Base-by-base conservation (phyloP, 2,329 filamentous ascomycete genomes). In the Arthrobotrys sphaeroides region DNA sequence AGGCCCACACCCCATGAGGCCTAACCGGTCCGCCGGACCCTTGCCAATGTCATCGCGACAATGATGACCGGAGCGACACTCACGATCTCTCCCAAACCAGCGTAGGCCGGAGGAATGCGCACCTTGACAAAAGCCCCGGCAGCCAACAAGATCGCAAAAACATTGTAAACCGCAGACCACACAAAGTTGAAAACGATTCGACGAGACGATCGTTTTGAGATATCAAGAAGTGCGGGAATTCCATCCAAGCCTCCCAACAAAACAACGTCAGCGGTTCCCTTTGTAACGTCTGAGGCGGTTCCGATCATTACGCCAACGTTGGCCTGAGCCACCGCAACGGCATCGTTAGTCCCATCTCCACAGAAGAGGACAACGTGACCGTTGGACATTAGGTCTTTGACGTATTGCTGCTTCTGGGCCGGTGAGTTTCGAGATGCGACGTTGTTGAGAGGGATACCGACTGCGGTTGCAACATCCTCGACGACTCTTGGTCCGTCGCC, bases 311-410 rank as follows among this genome's bases (percentile, higher is more conserved):
- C 84, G 26, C 92, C 92, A 26, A 94, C 86, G 4, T 86, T 87
- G 0, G 92, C 90, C 80, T 89, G 87, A 0, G 90, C 88, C 1
- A 94, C 85, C 0, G 91, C 91, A 1, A 88, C 85, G 0, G 91
- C 90, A 79, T 94, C 91, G 81, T 94, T 94, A 12, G 90, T 93
- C 1, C 92, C 92, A 78, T 94, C 91, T 33, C 91, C 91, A 59
- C 87, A 86, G 81, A 94, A 94, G 4, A 93, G 81, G 16, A 92
- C 86, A 0, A 86, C 76, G 31, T 28, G 36, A 43, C 53, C 76
- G 9, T 13, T 38, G 20, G 55, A 55, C 33, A 64, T 82, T 47
- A 86, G 81, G 1, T 64, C 67, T 59, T 82, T 80, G 60, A 89
- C 82, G 79, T 89, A 89, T 1, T 82, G 80, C 22, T 85, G 83